phyloP scores from a whole-genome alignment of 2,329 filamentous ascomycete species.

The Dactylellina haptotyla region DNA sequence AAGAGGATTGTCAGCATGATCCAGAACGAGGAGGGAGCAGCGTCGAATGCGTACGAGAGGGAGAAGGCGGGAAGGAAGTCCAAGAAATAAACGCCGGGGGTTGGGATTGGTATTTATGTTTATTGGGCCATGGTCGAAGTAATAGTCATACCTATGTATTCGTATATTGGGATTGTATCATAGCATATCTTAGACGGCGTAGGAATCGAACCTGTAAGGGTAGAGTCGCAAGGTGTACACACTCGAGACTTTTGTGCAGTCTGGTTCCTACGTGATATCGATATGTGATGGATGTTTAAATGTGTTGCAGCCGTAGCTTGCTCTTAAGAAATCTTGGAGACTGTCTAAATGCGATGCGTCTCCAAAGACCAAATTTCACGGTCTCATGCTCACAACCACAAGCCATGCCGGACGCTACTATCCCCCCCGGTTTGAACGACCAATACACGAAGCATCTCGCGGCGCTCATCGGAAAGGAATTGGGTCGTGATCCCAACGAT shows the following conservation, averaged over 20 bases:
- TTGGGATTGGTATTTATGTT: not conserved
- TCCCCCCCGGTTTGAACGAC: conserved; percentile 56
- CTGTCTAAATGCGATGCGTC: not conserved
- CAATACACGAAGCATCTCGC: conserved; percentile 57
- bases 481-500: conserved; percentile 55
- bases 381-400: conserved; percentile 5
- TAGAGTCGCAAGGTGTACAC: no score
- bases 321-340: no score
- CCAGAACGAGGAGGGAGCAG: conserved; percentile 88
- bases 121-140: no score
- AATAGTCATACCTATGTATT: no score
- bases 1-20: conserved; percentile 91
- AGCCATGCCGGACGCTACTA: conserved; percentile 42
- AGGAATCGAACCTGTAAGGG: no score
- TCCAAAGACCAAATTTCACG: conserved; percentile 3
- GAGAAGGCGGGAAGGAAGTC: conserved; percentile 78
- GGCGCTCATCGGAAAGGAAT: conserved; percentile 53
- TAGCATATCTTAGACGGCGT: no score
- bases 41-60: conserved; percentile 87
- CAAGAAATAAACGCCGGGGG: conserved; percentile 63
- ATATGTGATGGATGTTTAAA: no score
- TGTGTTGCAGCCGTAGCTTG: no score
- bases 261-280: no score
- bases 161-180: no score
- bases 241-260: no score